Conservation (phyloP, 129 eudicot genomes). For the Artemisia tridentata region DNA sequence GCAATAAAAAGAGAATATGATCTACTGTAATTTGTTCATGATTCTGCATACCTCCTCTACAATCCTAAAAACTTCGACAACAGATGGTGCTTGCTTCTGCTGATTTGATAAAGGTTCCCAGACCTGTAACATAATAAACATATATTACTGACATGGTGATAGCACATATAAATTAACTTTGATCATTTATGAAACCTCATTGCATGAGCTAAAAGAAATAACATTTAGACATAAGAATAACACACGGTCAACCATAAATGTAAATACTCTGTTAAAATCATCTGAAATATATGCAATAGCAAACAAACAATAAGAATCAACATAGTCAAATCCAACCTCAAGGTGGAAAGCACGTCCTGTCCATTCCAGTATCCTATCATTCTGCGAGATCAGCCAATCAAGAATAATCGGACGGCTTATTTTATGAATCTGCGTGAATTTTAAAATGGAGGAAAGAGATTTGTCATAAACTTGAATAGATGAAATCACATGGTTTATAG, state of each 20-base stretch:
- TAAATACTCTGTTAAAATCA: not conserved
- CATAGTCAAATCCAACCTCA: constrained; percentile 54
- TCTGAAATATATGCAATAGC: not conserved
- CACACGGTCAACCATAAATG: not conserved
- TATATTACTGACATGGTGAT: constrained; percentile 18
- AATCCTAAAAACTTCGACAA: constrained; percentile 91
- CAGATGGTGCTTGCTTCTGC: constrained; percentile 86
- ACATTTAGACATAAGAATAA: not conserved
- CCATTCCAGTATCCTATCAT: constrained; percentile 81
- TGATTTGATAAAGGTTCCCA: constrained; percentile 94
- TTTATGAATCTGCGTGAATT: constrained; percentile 59
- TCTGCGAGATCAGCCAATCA: constrained; percentile 90
- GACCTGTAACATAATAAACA: constrained; percentile 43
- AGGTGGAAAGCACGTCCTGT: constrained; percentile 79
- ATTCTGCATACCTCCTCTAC: constrained; percentile 69
- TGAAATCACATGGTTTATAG: constrained; percentile 15
- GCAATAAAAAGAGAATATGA: not conserved
- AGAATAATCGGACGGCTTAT: constrained; percentile 73
- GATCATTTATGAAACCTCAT: not conserved
- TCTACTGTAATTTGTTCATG: constrained; percentile 6
- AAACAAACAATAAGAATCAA: constrained; percentile 1
- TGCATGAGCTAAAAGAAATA: not conserved
- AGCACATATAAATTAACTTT: constrained; percentile 7
- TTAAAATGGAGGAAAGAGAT: constrained; percentile 17
- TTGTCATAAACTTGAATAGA: constrained; percentile 10